Conservation (phyloP, 768 basidiomycete genomes). For the Boletus insuetus region DNA sequence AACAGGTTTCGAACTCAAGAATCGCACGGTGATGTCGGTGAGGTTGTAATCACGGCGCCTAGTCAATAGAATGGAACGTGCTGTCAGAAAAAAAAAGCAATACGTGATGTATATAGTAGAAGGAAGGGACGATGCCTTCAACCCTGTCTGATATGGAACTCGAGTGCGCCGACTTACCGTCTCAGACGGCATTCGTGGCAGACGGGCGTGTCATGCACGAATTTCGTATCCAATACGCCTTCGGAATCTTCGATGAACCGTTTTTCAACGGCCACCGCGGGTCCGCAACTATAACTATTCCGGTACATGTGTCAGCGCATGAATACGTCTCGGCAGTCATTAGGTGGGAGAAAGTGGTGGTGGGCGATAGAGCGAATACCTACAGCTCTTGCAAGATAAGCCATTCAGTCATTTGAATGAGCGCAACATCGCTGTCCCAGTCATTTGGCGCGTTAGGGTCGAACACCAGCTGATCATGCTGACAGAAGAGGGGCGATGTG, state of each 20-base stretch:
- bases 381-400: constrained; percentile 55
- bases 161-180: constrained; percentile 40
- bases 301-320: constrained; percentile 17
- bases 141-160: constrained; percentile 10
- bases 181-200: constrained; percentile 60
- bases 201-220: constrained; percentile 49
- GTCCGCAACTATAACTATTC: constrained; percentile 56
- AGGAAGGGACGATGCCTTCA: constrained; percentile 1
- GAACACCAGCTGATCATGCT: constrained; percentile 58
- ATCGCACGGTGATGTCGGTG: constrained; percentile 61
- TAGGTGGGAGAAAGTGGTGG: constrained; percentile 4
- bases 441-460: constrained; percentile 66
- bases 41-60: constrained; percentile 48
- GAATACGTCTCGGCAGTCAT: constrained; percentile 2
- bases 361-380: constrained; percentile 27
- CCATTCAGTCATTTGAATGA: constrained; percentile 69
- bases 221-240: constrained; percentile 35
- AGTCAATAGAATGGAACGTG: constrained; percentile 16
- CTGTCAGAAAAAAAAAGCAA: constrained; percentile 13
- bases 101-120: constrained; percentile 4
- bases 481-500: constrained; percentile 63
- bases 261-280: constrained; percentile 49
- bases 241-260: constrained; percentile 21
- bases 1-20: constrained; percentile 35
- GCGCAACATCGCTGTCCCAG: constrained; percentile 50